Percentiles rank a stretch among this genome's conserved stretches.
These are phyloP conservation scores for Boletales sp. DNA, from an alignment of 768 basidiomycete species.

Conservation along the genomic window DNA sequence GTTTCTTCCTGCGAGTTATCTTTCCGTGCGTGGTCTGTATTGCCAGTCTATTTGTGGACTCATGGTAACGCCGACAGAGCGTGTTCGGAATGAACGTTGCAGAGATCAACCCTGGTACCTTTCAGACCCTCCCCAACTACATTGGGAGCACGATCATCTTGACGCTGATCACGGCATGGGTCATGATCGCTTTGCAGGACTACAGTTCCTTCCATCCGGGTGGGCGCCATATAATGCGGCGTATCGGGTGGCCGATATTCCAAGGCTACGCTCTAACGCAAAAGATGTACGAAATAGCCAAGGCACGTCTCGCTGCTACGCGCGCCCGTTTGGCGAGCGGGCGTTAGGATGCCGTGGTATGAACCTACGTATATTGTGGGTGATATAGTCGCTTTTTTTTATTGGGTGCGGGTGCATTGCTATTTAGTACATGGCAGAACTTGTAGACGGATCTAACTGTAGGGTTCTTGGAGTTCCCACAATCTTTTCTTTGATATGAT, in stretches of 20 bases:
- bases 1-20: slow-evolving; percentile 55
- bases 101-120: slow-evolving; percentile 27
- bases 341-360: not conserved
- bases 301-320: not conserved
- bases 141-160: slow-evolving; percentile 44
- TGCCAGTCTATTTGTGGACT: not conserved
- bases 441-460: not conserved
- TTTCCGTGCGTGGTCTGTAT: slow-evolving; percentile 18
- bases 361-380: not conserved
- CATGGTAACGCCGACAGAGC: slow-evolving; percentile 23
- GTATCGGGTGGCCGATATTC: slow-evolving; percentile 20
- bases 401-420: not conserved
- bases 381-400: slow-evolving; percentile 1
- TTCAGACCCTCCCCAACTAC: slow-evolving; percentile 36
- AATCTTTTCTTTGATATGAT: too few relatives aligned
- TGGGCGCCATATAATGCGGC: slow-evolving; percentile 3
- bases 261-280: not conserved
- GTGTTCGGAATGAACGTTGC: slow-evolving; percentile 28
- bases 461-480: not conserved
- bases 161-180: slow-evolving; percentile 52
- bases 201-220: slow-evolving; percentile 20
- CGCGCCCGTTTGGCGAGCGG: not conserved
- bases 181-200: slow-evolving; percentile 50
- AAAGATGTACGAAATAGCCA: not conserved
- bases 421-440: not conserved